These are phyloP conservation scores for Solanum habrochaites DNA, from an alignment of 257 asterid genomes.

Conservation along the genomic window DNA sequence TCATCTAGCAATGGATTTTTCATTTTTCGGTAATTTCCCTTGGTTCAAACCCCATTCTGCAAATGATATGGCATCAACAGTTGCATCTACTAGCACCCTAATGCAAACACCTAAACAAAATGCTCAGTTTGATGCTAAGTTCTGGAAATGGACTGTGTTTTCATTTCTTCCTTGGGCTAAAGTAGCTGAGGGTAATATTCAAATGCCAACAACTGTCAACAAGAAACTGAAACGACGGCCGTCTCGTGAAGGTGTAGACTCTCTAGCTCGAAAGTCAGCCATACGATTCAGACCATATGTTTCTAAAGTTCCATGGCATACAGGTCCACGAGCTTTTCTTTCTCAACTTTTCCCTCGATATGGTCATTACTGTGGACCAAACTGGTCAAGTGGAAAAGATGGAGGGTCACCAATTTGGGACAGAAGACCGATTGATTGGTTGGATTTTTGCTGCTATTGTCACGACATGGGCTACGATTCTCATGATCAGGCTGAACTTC, in stretches of 20 bases:
- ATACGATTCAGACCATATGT: constrained; percentile 87
- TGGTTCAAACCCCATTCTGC: constrained; percentile 36
- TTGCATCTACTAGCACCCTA: constrained; percentile 18
- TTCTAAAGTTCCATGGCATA: constrained; percentile 93
- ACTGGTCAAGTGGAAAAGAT: constrained; percentile 94
- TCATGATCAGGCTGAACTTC: constrained; percentile 79
- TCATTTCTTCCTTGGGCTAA: constrained; percentile 56
- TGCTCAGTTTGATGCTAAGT: constrained; percentile 16
- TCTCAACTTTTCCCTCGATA: constrained; percentile 84
- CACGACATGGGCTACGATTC: constrained; percentile 89
- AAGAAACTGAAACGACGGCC: constrained; percentile 42
- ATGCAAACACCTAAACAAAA: constrained; percentile 26
- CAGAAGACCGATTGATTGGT: constrained; percentile 87
- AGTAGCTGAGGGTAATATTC: constrained; percentile 34
- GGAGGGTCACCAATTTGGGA: constrained; percentile 86
- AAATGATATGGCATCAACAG: constrained; percentile 32
- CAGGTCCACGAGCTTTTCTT: constrained; percentile 73
- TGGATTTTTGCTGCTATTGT: constrained; percentile 95
- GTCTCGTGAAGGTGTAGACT: constrained; percentile 15
- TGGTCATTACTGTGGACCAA: constrained; percentile 93
- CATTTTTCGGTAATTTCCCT: constrained; percentile 34
- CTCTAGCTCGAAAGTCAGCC: constrained; percentile 25
- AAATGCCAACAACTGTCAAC: constrained; percentile 70
- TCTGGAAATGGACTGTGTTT: constrained; percentile 43
- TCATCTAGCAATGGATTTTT: constrained; percentile 27